A percentile compares a stretch with the other conserved stretches of the same genome.
Evolutionary conservation across 2,329 filamentous ascomycete species (phyloP).

Genomic region (Aureobasidium musti): DNA sequence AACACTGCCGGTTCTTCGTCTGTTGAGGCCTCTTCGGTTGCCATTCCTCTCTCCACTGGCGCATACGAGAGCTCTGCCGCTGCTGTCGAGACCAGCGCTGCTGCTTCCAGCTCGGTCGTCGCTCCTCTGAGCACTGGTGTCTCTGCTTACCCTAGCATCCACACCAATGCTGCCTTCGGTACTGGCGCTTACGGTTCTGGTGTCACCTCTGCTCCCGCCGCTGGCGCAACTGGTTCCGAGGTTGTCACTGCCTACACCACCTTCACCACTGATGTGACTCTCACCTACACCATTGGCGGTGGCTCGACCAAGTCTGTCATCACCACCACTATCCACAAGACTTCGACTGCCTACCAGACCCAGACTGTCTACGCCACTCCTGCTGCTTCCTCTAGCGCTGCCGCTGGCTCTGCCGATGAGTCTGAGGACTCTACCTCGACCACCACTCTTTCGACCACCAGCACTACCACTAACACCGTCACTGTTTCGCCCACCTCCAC

Average conservation of each 20-base stretch:
- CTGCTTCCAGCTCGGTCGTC: slow-evolving; percentile 28
- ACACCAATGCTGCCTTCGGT: slow-evolving; percentile 32
- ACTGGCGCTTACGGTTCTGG: slow-evolving; percentile 31
- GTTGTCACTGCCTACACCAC: slow-evolving; percentile 34
- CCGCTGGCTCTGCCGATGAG: too few species aligned
- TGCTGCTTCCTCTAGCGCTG: slow-evolving; percentile 10
- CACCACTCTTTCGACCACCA: slow-evolving; percentile 42
- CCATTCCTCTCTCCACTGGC: slow-evolving; percentile 30
- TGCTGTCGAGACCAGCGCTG: slow-evolving; percentile 21
- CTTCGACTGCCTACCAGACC: slow-evolving; percentile 39
- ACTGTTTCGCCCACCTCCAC: slow-evolving; percentile 29
- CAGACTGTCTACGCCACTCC: slow-evolving; percentile 28
- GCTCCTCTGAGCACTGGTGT: slow-evolving; percentile 29
- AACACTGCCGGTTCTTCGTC: slow-evolving; percentile 30
- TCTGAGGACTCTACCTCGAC: slow-evolving; percentile 32
- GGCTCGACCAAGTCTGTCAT: slow-evolving; percentile 39
- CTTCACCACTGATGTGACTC: slow-evolving; percentile 38
- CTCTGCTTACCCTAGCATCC: slow-evolving; percentile 26
- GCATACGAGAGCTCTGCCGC: slow-evolving; percentile 13
- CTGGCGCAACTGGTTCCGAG: slow-evolving; percentile 29
- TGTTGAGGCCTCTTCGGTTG: slow-evolving; percentile 28
- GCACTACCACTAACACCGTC: slow-evolving; percentile 36
- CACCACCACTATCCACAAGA: slow-evolving; percentile 42
- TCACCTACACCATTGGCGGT: slow-evolving; percentile 42
- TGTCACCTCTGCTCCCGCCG: slow-evolving; percentile 30